Evolutionary conservation across 495 filamentous ascomycete genomes (phyloP).

Genomic region (Trichocladium uniseriatum): DNA sequence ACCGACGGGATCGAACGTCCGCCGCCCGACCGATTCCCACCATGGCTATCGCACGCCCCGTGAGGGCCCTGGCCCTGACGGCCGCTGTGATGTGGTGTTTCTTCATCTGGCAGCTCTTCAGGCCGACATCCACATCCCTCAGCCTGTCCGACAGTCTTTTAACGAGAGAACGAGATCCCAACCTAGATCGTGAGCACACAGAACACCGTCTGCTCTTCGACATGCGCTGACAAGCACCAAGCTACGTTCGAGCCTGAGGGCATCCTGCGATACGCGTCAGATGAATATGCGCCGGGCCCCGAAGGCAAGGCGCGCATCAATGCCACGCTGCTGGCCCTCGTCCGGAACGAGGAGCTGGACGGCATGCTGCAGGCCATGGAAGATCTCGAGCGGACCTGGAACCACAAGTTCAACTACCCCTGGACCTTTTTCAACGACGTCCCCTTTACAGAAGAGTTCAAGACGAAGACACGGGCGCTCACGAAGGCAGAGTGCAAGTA

Average conservation of each 20-base stretch:
- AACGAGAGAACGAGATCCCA: constrained; percentile 60
- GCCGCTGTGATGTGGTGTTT: constrained; percentile 63
- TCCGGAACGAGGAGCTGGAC: constrained; percentile 79
- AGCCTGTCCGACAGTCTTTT: constrained; percentile 23
- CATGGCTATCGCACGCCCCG: constrained; percentile 77
- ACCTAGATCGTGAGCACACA: constrained; percentile 61
- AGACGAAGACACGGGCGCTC: constrained; percentile 58
- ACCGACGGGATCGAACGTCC: neutral
- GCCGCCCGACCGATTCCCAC: neutral
- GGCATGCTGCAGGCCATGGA: constrained; percentile 79
- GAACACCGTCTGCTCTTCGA: neutral
- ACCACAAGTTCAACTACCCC: constrained; percentile 98
- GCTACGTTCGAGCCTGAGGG: constrained; percentile 76
- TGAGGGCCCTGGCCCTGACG: constrained; percentile 65
- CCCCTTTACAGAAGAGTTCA: constrained; percentile 88
- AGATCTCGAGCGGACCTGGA: constrained; percentile 92
- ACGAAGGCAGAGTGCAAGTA: constrained; percentile 82
- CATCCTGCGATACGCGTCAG: constrained; percentile 57
- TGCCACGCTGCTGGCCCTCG: constrained; percentile 86
- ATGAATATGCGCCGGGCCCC: constrained; percentile 63
- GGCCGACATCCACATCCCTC: constrained; percentile 29
- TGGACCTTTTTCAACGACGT: constrained; percentile 99
- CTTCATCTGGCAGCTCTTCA: constrained; percentile 62
- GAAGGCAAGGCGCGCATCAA: constrained; percentile 73
- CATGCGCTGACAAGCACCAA: constrained; percentile 27